phyloP scores from a whole-genome alignment of 306 rosid genomes.

The Oemleria cerasiformis region DNA sequence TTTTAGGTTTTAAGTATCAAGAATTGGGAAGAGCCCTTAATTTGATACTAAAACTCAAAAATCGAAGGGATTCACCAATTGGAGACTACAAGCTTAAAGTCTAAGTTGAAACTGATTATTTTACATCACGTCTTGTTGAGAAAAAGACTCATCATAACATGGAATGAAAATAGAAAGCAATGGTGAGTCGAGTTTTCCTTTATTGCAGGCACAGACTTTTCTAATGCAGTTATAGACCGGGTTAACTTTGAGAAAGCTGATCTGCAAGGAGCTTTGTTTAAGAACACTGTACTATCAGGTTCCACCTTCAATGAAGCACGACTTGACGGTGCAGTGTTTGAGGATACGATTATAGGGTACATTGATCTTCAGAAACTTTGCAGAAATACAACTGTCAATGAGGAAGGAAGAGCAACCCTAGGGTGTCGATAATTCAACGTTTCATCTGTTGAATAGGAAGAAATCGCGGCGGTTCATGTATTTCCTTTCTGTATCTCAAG shows the following conservation, averaged over 20 bases:
- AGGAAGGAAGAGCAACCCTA: constrained; percentile 61
- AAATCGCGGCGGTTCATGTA: background rate
- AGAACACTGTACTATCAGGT: constrained; percentile 77
- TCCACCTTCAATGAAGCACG: constrained; percentile 80
- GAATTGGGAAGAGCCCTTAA: no score
- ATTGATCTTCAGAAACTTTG: constrained; percentile 92
- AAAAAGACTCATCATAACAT: no score
- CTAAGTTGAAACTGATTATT: no score
- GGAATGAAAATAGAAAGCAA: background rate
- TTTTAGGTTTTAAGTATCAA: no score
- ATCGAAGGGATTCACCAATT: no score
- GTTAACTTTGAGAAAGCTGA: constrained; percentile 88
- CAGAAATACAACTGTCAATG: constrained; percentile 51
- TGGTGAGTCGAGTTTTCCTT: background rate
- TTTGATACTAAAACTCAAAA: no score
- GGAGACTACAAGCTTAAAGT: no score
- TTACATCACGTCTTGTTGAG: no score
- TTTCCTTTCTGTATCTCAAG: constrained; percentile 10
- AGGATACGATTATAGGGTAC: constrained; percentile 93
- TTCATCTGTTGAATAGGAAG: constrained; percentile 1
- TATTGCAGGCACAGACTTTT: constrained; percentile 72
- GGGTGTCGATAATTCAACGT: constrained; percentile 59
- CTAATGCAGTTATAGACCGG: constrained; percentile 88
- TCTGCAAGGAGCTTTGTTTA: constrained; percentile 83
- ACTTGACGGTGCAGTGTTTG: constrained; percentile 68